Conservation (phyloP, 345 rosid species). For the Bretschneidera sinensis region DNA sequence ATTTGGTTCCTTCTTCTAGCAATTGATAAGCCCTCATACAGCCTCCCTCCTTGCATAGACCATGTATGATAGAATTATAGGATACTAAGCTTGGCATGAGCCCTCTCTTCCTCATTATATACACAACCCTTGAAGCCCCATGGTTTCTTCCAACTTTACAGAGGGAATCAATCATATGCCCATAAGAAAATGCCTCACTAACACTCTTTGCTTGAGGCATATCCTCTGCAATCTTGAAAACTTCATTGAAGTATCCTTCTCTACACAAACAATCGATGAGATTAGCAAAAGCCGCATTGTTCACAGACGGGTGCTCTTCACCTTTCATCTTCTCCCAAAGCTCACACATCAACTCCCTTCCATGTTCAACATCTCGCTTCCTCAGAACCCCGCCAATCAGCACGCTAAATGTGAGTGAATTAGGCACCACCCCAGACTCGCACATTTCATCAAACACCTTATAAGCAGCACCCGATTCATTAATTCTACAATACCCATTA, state of each 20-base stretch:
- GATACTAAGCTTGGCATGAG: slow-evolving; percentile 49
- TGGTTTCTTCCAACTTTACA: slow-evolving; percentile 55
- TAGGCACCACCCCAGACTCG: slow-evolving; percentile 35
- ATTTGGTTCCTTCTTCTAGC: slow-evolving; percentile 63
- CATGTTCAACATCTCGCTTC: slow-evolving; percentile 36
- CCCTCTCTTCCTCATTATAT: slow-evolving; percentile 65
- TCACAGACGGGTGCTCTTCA: slow-evolving; percentile 38
- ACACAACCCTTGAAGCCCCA: slow-evolving; percentile 77
- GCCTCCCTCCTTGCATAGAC: slow-evolving; percentile 67
- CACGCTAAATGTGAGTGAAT: slow-evolving; percentile 60
- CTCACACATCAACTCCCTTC: slow-evolving; percentile 36
- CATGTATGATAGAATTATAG: slow-evolving; percentile 72
- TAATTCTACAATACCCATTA: slow-evolving; percentile 42
- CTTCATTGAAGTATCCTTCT: slow-evolving; percentile 56
- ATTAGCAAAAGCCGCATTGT: slow-evolving; percentile 61
- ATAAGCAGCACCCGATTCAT: slow-evolving; percentile 40
- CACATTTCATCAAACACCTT: slow-evolving; percentile 76
- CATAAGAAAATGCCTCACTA: slow-evolving; percentile 49
- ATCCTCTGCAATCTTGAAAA: slow-evolving; percentile 60
- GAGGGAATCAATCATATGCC: slow-evolving; percentile 71
- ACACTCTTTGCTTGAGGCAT: slow-evolving; percentile 63
- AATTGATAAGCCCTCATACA: slow-evolving; percentile 78
- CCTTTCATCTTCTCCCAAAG: slow-evolving; percentile 61
- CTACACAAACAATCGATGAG: slow-evolving; percentile 59
- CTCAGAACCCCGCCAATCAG: slow-evolving; percentile 58